phyloP scores from a whole-genome alignment of 2,329 filamentous ascomycete species.

The Aspergillus sp. region DNA sequence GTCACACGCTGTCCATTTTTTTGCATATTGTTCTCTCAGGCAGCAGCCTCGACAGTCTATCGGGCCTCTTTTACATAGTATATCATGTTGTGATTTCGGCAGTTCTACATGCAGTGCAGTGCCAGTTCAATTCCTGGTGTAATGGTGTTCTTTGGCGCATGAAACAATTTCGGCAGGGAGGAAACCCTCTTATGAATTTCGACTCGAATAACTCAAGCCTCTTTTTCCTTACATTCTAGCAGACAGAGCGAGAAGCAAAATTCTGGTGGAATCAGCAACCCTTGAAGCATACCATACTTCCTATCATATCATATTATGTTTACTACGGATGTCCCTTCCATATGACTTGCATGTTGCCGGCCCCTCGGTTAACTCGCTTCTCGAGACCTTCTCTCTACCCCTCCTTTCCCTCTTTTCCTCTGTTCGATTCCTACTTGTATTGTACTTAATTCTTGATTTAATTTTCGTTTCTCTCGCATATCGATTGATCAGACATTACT shows the following conservation, averaged over 20 bases:
- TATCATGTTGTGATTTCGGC: constrained; percentile 28
- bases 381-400: constrained; percentile 20
- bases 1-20: constrained; percentile 13
- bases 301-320: not conserved
- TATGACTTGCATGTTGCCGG: not conserved
- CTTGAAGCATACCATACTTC: not conserved
- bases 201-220: constrained; percentile 6
- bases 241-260: not conserved
- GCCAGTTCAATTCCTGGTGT: constrained; percentile 26
- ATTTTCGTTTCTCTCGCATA: not conserved
- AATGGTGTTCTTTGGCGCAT: constrained; percentile 32
- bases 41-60: constrained; percentile 21
- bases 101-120: constrained; percentile 23
- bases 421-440: constrained; percentile 31
- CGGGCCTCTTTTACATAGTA: constrained; percentile 20
- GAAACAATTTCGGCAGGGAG: constrained; percentile 20
- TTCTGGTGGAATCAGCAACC: not conserved
- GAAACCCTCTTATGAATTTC: constrained; percentile 3
- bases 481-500: constrained; percentile 13
- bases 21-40: constrained; percentile 28
- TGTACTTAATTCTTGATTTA: constrained; percentile 35
- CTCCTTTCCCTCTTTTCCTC: constrained; percentile 16
- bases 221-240: constrained; percentile 15
- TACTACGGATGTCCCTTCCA: not conserved
- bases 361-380: constrained; percentile 18